These are phyloP conservation scores for Marasmius sp. DNA, from an alignment of 1,284 basidiomycete genomes.

Conservation along the genomic window DNA sequence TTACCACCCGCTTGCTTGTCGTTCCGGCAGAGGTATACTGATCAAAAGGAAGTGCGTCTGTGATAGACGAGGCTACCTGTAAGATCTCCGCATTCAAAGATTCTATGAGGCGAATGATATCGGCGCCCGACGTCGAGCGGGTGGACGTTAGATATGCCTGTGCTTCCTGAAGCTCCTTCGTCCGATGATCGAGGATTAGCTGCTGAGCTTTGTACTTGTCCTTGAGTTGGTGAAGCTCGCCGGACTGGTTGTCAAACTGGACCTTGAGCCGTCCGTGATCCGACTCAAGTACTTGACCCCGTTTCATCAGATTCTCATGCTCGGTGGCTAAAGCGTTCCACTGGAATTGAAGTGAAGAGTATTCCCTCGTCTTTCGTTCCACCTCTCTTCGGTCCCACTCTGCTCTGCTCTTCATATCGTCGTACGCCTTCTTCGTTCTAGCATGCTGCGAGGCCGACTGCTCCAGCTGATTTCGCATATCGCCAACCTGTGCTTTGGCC, in stretches of 20 bases:
- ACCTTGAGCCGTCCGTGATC: background rate
- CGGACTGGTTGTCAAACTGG: background rate
- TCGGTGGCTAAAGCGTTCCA: no score
- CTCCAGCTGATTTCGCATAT: no score
- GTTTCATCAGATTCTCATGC: no score
- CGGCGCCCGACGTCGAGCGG: slow-evolving; percentile 29
- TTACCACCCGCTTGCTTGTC: background rate
- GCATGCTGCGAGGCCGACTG: no score
- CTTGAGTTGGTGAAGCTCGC: background rate
- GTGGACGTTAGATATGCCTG: slow-evolving; percentile 33
- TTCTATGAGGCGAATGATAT: slow-evolving; percentile 33
- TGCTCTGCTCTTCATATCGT: no score
- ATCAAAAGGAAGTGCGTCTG: slow-evolving; percentile 25
- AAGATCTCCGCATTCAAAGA: slow-evolving; percentile 32
- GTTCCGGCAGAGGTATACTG: background rate
- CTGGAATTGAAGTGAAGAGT: no score
- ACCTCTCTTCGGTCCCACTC: no score
- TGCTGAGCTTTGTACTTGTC: background rate
- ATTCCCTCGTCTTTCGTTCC: no score
- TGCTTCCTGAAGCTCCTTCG: slow-evolving; percentile 34
- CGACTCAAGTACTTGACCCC: no score
- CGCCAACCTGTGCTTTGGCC: no score
- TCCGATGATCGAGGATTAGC: slow-evolving; percentile 28
- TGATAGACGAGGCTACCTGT: slow-evolving; percentile 34
- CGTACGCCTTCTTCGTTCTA: no score